Evolutionary conservation across 306 rosid genomes (phyloP).

Genomic region (Dalbergia oliveri): DNA sequence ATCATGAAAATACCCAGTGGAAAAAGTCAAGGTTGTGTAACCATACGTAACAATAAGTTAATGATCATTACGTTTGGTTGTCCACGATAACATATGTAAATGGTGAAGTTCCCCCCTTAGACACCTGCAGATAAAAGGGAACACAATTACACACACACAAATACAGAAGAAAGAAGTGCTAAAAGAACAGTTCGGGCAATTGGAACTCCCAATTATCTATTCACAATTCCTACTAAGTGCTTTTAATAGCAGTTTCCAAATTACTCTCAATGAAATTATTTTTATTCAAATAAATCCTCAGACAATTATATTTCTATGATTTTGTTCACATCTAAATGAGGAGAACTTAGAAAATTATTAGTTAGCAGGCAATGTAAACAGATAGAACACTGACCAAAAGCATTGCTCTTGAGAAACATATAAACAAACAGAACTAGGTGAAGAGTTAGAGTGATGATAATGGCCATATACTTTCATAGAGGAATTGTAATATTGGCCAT

Average conservation of each 20-base stretch:
- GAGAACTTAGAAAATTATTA: neutral
- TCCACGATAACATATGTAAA: slow-evolving; percentile 91
- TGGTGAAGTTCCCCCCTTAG: slow-evolving; percentile 85
- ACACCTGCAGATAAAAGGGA: slow-evolving; percentile 67
- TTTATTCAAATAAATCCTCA: neutral
- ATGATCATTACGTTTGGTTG: slow-evolving; percentile 74
- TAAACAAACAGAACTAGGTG: neutral
- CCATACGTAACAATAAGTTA: slow-evolving; percentile 15
- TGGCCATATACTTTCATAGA: neutral
- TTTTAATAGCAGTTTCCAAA: slow-evolving; percentile 31
- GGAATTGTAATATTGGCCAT: slow-evolving; percentile 9
- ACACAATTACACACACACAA: slow-evolving; percentile 32
- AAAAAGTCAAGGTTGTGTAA: slow-evolving; percentile 40
- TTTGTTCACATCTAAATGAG: slow-evolving; percentile 5
- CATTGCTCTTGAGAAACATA: neutral
- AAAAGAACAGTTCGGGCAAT: neutral
- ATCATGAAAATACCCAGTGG: slow-evolving; percentile 26
- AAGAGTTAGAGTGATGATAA: slow-evolving; percentile 16
- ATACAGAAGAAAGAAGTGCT: slow-evolving; percentile 5
- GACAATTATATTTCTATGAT: neutral
- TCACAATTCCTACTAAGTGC: slow-evolving; percentile 15
- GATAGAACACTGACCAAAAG: slow-evolving; percentile 19
- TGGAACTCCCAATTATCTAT: slow-evolving; percentile 16
- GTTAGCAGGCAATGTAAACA: slow-evolving; percentile 35
- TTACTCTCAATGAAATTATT: neutral